Conservation (phyloP, 202 grass and related monocot species). For the Zizania palustris region DNA sequence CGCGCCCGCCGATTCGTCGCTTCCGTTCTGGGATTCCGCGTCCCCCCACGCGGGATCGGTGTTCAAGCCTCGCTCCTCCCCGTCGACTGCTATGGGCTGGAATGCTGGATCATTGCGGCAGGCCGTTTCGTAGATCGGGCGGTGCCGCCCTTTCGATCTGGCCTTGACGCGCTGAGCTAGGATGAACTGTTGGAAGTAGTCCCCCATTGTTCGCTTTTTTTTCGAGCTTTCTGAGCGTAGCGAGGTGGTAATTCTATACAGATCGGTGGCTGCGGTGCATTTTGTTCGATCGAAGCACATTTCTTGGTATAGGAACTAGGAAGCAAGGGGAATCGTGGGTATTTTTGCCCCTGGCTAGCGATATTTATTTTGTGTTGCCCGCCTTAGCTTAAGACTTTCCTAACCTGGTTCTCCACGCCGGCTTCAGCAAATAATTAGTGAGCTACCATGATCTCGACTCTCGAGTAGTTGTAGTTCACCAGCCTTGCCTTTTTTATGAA, state of each 20-base stretch:
- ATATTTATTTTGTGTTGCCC: constrained; percentile 15
- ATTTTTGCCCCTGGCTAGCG: background rate
- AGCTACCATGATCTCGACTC: constrained; percentile 2
- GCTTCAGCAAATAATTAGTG: constrained; percentile 1
- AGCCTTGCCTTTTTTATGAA: constrained; percentile 18
- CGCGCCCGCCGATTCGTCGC: too few species aligned
- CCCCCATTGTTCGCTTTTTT: background rate
- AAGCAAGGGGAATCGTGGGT: background rate
- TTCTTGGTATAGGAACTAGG: background rate
- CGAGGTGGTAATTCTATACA: background rate
- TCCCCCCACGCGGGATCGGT: too few species aligned
- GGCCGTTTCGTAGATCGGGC: constrained; percentile 28
- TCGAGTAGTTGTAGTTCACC: background rate
- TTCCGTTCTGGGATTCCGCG: too few species aligned
- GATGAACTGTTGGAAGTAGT: constrained; percentile 4
- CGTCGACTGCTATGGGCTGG: too few species aligned
- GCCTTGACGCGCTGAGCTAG: background rate
- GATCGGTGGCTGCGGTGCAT: background rate
- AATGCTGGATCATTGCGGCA: too few species aligned
- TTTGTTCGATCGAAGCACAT: background rate
- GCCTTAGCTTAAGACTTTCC: background rate
- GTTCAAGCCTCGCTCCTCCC: too few species aligned
- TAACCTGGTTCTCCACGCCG: constrained; percentile 8
- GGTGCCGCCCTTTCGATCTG: constrained; percentile 24
- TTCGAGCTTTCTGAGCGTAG: background rate